Conservation (phyloP, 768 basidiomycete species). For the Lactifluus volemus region DNA sequence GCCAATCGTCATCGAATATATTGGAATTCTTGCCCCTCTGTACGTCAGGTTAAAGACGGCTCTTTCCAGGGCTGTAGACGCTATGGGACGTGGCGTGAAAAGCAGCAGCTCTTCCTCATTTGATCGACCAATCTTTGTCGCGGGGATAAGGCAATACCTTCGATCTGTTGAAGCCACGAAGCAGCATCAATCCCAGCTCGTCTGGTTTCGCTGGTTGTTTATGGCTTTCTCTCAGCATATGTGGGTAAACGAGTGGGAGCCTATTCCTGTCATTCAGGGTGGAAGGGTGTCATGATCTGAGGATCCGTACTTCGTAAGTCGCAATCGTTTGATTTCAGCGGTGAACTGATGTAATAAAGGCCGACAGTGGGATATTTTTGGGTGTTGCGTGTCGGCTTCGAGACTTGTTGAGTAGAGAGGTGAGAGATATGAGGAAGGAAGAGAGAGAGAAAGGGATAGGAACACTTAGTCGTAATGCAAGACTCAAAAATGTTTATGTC, state of each 20-base stretch:
- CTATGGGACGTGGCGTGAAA: background rate
- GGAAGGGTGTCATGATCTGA: background rate
- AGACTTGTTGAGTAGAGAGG: too few relatives aligned
- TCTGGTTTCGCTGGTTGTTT: slow-evolving; percentile 88
- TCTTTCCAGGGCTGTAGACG: slow-evolving; percentile 4
- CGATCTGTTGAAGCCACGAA: slow-evolving; percentile 60
- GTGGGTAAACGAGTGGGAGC: slow-evolving; percentile 85
- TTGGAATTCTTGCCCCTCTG: slow-evolving; percentile 42
- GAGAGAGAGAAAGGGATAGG: too few relatives aligned
- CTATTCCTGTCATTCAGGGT: slow-evolving; percentile 30
- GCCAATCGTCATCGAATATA: slow-evolving; percentile 52
- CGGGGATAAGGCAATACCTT: slow-evolving; percentile 47
- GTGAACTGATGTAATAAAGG: background rate
- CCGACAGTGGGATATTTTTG: background rate
- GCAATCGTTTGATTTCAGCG: background rate
- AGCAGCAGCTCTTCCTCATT: slow-evolving; percentile 4
- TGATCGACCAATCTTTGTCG: slow-evolving; percentile 41
- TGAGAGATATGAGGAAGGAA: too few relatives aligned
- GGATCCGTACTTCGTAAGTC: background rate
- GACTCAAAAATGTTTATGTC: too few relatives aligned
- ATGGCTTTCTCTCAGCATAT: slow-evolving; percentile 75
- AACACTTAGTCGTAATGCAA: too few relatives aligned
- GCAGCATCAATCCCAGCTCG: slow-evolving; percentile 65
- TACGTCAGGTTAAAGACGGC: slow-evolving; percentile 40
- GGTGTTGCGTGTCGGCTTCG: background rate